Conservation (phyloP, 352 stramenopile species). For the Lagenidium giganteum region DNA sequence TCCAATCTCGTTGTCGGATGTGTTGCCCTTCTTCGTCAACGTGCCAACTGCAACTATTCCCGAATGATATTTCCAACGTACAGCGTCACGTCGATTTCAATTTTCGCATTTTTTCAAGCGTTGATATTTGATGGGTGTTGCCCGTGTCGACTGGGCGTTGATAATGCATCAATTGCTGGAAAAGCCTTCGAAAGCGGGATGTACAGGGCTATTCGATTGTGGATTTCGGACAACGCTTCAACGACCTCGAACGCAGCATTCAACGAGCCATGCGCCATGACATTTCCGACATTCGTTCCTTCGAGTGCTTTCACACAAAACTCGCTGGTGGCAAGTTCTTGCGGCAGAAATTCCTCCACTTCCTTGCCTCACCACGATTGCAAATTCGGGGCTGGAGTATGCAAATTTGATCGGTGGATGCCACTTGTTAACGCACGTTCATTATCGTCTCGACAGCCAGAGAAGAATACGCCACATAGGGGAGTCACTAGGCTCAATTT, state of each 20-base stretch:
- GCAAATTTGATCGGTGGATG: conserved; percentile 8
- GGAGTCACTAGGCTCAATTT: neutral
- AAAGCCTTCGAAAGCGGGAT: conserved; percentile 25
- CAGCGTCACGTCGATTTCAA: too few relatives aligned
- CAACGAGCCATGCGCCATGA: too few relatives aligned
- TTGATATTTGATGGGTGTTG: conserved; percentile 20
- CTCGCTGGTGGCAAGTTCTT: conserved; percentile 8
- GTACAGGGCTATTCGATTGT: conserved; percentile 19
- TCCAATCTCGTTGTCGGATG: too few relatives aligned
- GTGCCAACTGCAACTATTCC: too few relatives aligned
- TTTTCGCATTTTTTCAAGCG: conserved; percentile 16
- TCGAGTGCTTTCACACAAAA: conserved; percentile 8
- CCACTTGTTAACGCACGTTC: conserved; percentile 4
- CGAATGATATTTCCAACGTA: too few relatives aligned
- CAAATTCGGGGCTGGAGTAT: conserved; percentile 7
- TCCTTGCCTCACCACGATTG: conserved; percentile 13
- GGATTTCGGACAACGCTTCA: conserved; percentile 19
- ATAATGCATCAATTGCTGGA: conserved; percentile 24
- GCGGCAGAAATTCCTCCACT: conserved; percentile 12
- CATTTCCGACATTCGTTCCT: too few relatives aligned
- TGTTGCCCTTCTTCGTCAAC: too few relatives aligned
- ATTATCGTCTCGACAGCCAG: conserved; percentile 7
- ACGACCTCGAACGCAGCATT: conserved; percentile 14
- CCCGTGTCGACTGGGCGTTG: conserved; percentile 18
- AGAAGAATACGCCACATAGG: conserved; percentile 12